Evolutionary conservation across 257 asterid genomes (phyloP).

Genomic region (Voacanga thouarsii): DNA sequence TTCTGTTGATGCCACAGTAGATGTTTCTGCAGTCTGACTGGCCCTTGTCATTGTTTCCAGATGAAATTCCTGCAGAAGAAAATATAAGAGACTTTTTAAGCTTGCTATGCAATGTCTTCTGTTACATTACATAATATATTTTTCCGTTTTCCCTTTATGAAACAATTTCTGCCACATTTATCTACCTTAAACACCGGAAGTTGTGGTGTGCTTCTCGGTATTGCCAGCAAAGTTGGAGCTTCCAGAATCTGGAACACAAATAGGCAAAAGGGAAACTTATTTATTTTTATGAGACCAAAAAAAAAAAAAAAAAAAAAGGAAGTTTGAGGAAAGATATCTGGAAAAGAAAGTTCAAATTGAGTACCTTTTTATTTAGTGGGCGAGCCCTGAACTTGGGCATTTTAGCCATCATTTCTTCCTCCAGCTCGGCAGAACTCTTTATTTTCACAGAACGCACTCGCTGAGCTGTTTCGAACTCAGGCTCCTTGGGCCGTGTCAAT

Average conservation of each 20-base stretch:
- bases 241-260: constrained; percentile 53
- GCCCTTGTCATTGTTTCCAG: constrained; percentile 90
- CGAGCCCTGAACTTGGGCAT: constrained; percentile 89
- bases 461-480: constrained; percentile 85
- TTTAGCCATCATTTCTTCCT: constrained; percentile 94
- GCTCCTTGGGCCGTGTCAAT: constrained; percentile 88
- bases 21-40: constrained; percentile 61
- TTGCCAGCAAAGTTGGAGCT: constrained; percentile 53
- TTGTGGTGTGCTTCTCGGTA: constrained; percentile 73
- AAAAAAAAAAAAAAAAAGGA: background rate
- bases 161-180: background rate
- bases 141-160: background rate
- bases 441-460: constrained; percentile 63
- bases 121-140: background rate
- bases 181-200: constrained; percentile 82
- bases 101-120: background rate
- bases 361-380: constrained; percentile 80
- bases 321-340: background rate
- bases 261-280: background rate
- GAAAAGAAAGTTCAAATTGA: background rate
- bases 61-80: constrained; percentile 70
- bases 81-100: background rate
- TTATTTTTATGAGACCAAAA: no score
- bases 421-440: constrained; percentile 82
- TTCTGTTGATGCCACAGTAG: constrained; percentile 60